phyloP scores from a whole-genome alignment of 202 grass and related monocot species.

The Musa balbisiana region DNA sequence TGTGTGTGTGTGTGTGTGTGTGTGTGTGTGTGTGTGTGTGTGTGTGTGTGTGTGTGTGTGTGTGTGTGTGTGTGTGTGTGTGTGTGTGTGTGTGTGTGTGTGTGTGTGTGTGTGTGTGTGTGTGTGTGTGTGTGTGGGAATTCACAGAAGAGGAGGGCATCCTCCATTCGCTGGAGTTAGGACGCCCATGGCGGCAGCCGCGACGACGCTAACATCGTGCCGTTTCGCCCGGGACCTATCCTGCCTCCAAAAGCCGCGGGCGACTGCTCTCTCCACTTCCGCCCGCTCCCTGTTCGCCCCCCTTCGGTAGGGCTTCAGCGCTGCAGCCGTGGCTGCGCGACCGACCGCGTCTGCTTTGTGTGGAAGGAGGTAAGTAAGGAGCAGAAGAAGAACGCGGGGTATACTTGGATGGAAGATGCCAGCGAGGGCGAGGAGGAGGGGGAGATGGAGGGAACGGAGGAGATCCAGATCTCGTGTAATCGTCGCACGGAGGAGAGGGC shows the following conservation, averaged over 20 bases:
- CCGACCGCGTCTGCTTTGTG: slow-evolving; percentile 23
- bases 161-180: not conserved
- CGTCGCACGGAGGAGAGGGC: slow-evolving; percentile 22
- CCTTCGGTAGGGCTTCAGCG: not conserved
- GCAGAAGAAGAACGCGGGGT: not conserved
- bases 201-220: slow-evolving; percentile 26
- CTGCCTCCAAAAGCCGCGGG: not conserved
- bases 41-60: no score
- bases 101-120: no score
- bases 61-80: no score
- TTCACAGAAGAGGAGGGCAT: no score
- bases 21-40: no score
- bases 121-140: no score
- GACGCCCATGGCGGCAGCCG: slow-evolving; percentile 29
- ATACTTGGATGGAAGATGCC: slow-evolving; percentile 3
- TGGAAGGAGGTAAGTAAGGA: slow-evolving; percentile 26
- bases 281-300: slow-evolving; percentile 17
- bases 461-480: not conserved
- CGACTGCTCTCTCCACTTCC: not conserved
- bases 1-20: no score
- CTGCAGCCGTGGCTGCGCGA: not conserved
- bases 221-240: slow-evolving; percentile 7
- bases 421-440: not conserved
- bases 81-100: no score
- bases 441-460: not conserved